Base-by-base conservation (phyloP, 2,329 filamentous ascomycete species). In the Karstenula rhodostoma region DNA sequence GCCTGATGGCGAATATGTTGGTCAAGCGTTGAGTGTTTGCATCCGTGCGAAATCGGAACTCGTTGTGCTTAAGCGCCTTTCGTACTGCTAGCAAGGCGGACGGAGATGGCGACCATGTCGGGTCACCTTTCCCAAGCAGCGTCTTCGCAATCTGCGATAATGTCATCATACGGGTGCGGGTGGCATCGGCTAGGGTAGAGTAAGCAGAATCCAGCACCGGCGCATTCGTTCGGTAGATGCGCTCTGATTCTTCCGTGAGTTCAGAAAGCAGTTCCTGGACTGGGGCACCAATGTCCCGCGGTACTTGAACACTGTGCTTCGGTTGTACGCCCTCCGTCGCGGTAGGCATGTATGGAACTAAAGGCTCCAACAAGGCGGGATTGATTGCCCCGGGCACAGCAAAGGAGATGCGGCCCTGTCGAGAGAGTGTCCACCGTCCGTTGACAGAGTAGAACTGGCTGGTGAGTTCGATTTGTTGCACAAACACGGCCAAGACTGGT, bases 11-110 rank as follows among this genome's bases (percentile, higher is more conserved):
- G 67, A 90, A 91, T 32, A 90, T 85, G 75, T 77, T 84, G 69
- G 78, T 87, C 71, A 81, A 73, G 72, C 76, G 84, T 76, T 77
- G 83, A 73, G 63, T 84, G 68, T 76, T 83, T 75, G 62, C 66
- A 62, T 84, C 82, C n/a, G 73, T 85, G 63, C 83, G 82, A 70
- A 93, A 91, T 29, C 82, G 86, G 56, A 87, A 81, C 9, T 89
- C 87, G 60, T 88, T 84, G 43, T 83, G 81, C 25, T 83, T 74
- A 8, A 94, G 73, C 9, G 89, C 85, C 58, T 86, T 86, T 66
- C 93, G 89, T 7, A 93, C 87, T 4, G 91, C 90, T 68, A 92
- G 91, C 5, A 93, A 77, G 9, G 84, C 83, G 29, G 82, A 82
- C 65, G 70, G 59, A 1, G 70, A 64, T 0, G 83, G 77, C 13